phyloP scores from a whole-genome alignment of 2,329 filamentous ascomycete genomes.

The Ophiostoma quercus region DNA sequence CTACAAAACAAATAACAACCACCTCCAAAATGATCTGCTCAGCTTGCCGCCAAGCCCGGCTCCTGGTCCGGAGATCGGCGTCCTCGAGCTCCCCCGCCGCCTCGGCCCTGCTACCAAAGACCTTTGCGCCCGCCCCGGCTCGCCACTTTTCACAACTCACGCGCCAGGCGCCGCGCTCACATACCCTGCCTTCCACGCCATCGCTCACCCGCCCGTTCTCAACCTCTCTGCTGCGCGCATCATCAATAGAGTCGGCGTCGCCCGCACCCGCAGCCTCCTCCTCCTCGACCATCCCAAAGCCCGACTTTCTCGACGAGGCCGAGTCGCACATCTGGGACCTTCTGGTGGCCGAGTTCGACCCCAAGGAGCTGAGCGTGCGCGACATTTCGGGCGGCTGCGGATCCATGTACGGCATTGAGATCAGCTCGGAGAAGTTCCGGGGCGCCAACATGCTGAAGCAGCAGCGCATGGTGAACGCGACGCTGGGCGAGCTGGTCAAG shows the following conservation, averaged over 20 bases:
- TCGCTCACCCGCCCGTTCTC: not conserved
- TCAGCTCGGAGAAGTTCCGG: slow-evolving; percentile 65
- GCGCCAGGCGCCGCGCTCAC: not conserved
- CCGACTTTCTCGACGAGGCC: slow-evolving; percentile 49
- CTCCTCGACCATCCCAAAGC: slow-evolving; percentile 35
- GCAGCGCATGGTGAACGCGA: slow-evolving; percentile 72
- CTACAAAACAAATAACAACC: not conserved
- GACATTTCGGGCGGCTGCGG: slow-evolving; percentile 81
- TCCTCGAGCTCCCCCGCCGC: not conserved
- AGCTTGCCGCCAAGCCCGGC: slow-evolving; percentile 21
- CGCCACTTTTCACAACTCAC: slow-evolving; percentile 8
- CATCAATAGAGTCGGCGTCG: not conserved
- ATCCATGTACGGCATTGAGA: slow-evolving; percentile 80
- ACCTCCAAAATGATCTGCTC: slow-evolving; percentile 18
- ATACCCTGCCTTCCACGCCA: not conserved
- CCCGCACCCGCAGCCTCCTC: not conserved
- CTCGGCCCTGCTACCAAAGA: not conserved
- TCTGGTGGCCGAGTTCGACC: slow-evolving; percentile 46
- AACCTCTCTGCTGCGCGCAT: not conserved
- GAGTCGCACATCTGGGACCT: slow-evolving; percentile 56
- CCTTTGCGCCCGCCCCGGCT: not conserved
- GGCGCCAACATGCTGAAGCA: slow-evolving; percentile 72
- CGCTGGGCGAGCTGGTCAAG: slow-evolving; percentile 70
- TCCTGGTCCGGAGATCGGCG: slow-evolving; percentile 17
- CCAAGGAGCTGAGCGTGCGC: slow-evolving; percentile 57